phyloP scores from a whole-genome alignment of 2,329 filamentous ascomycete genomes.

The Macrophomina phaseolina region DNA sequence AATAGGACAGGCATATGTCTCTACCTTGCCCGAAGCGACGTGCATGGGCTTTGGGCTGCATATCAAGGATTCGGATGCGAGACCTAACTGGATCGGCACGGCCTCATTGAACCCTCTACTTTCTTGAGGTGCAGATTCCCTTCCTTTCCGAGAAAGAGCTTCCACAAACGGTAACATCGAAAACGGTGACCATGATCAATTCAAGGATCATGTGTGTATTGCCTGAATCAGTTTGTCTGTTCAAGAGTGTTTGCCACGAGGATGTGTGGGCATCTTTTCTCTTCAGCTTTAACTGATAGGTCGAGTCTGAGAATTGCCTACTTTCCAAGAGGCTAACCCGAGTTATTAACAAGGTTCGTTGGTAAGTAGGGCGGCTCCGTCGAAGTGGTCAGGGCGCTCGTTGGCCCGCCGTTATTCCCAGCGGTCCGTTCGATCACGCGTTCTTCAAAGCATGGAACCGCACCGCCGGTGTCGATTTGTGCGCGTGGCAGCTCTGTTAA shows the following conservation, averaged over 20 bases:
- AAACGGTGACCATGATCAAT: background rate
- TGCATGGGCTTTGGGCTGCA: background rate
- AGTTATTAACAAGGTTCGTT: background rate
- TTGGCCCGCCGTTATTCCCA: background rate
- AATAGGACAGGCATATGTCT: background rate
- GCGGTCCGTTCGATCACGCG: background rate
- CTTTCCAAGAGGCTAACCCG: background rate
- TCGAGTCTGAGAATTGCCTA: background rate
- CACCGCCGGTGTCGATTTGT: background rate
- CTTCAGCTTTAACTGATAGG: background rate
- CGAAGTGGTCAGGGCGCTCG: constrained; percentile 3
- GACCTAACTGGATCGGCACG: background rate
- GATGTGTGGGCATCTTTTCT: background rate
- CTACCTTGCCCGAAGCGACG: background rate
- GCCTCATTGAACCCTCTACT: background rate
- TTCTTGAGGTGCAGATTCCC: background rate
- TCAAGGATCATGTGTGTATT: background rate
- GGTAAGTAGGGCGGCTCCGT: background rate
- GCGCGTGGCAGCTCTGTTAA: background rate
- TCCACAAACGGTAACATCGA: background rate
- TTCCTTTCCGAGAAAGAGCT: background rate
- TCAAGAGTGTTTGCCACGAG: background rate
- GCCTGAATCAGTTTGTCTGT: background rate
- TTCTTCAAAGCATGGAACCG: background rate
- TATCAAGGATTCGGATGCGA: background rate